These are phyloP conservation scores for Chlamydomonas urium DNA, from an alignment of 139 green algal species.

Conservation along the genomic window DNA sequence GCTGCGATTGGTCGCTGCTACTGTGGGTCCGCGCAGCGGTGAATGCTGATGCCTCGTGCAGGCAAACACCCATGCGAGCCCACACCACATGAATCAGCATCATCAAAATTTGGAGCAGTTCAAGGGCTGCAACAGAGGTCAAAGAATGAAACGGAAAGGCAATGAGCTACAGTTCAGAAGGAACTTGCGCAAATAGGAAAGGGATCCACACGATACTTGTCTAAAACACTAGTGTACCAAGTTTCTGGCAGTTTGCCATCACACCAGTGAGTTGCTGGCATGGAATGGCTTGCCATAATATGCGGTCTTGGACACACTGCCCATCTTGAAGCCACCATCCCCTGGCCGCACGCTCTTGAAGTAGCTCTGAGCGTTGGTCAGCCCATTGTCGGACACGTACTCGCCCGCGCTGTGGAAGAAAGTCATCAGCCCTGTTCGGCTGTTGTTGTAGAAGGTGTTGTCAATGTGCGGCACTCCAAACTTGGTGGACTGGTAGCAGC, in stretches of 20 bases:
- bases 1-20: too few species aligned
- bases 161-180: too few species aligned
- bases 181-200: too few species aligned
- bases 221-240: too few species aligned
- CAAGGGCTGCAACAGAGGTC: too few species aligned
- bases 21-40: too few species aligned
- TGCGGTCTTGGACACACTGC: background rate
- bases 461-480: conserved; percentile 12
- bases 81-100: too few species aligned
- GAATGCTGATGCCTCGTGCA: too few species aligned
- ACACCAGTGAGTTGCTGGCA: conserved; percentile 15
- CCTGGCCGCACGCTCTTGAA: conserved; percentile 8
- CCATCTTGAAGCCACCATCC: conserved; percentile 5
- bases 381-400: conserved; percentile 38
- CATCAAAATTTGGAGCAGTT: too few species aligned
- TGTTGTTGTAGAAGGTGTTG: conserved; percentile 48
- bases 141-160: too few species aligned
- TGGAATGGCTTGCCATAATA: conserved; percentile 13
- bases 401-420: conserved; percentile 47
- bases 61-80: too few species aligned
- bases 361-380: conserved; percentile 28
- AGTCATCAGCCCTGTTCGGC: conserved; percentile 32
- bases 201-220: too few species aligned
- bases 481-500: conserved; percentile 19
- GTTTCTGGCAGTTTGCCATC: conserved; percentile 1